Percentiles rank a stretch among this genome's conserved stretches.
phyloP scores from a whole-genome alignment of 139 green algal genomes.

The Prasinococcaceae sp. region DNA sequence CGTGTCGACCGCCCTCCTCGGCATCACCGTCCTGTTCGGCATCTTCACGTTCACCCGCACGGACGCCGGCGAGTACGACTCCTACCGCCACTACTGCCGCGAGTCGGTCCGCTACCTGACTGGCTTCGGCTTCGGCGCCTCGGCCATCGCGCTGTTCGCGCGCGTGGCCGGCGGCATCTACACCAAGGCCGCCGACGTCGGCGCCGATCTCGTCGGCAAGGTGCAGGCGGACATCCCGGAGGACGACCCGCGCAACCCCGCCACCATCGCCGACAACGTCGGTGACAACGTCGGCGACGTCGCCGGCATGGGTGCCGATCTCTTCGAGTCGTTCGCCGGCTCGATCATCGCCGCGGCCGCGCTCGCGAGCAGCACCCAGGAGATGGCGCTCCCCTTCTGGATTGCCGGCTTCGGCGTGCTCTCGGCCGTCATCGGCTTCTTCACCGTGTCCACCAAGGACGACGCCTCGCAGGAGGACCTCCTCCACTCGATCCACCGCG shows the following conservation, averaged over 20 bases:
- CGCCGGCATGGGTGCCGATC: slow-evolving; percentile 40
- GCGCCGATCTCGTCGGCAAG: slow-evolving; percentile 51
- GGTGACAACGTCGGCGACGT: slow-evolving; percentile 55
- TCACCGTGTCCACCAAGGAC: slow-evolving; percentile 26
- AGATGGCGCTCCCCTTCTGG: slow-evolving; percentile 32
- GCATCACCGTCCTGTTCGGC: slow-evolving; percentile 25
- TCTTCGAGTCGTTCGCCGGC: slow-evolving; percentile 38
- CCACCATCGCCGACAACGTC: slow-evolving; percentile 44
- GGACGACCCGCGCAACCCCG: slow-evolving; percentile 49
- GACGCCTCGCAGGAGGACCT: slow-evolving; percentile 27
- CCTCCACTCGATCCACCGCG: slow-evolving; percentile 25
- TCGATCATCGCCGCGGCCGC: slow-evolving; percentile 27
- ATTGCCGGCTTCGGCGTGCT: slow-evolving; percentile 31
- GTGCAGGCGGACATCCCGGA: slow-evolving; percentile 47
- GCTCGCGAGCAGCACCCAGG: slow-evolving; percentile 15
- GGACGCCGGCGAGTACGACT: neutral
- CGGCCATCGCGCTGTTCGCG: slow-evolving; percentile 35
- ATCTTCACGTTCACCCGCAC: slow-evolving; percentile 8
- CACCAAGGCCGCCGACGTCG: slow-evolving; percentile 49
- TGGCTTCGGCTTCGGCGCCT: slow-evolving; percentile 36
- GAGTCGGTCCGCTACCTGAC: slow-evolving; percentile 20
- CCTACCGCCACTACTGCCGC: slow-evolving; percentile 2
- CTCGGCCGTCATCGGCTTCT: slow-evolving; percentile 23
- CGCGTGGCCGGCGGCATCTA: slow-evolving; percentile 43
- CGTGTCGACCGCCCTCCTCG: slow-evolving; percentile 24